Base-by-base conservation (phyloP, 2,329 filamentous ascomycete species). In the Monascus ruber region DNA sequence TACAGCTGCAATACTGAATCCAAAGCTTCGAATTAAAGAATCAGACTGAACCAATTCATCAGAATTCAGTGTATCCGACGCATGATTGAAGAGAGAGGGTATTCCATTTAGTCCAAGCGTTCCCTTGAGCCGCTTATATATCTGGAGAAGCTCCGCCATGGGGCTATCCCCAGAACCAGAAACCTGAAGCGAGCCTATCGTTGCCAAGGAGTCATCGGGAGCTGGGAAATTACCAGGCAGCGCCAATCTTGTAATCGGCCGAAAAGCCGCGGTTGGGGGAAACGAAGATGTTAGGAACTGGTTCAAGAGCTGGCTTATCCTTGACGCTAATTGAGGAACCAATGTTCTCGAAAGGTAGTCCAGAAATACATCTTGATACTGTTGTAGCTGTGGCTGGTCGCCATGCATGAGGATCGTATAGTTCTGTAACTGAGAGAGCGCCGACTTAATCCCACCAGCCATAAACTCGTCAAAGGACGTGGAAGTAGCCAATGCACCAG, bases 1-100 rank as follows among this genome's bases (percentile, higher is more conserved):
- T 4, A 85, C 79, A 0, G 87, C 80, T 6, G 87, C 81, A 42
- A 98, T 87, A 0, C 88, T 89, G 56, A 80, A 86, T 2, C 85
- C 89, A 9, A 95, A 77, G 43, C 52, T 66, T 42, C 58, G 59
- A 39, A 66, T 60, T 36, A 68, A 42, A 4, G 57, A 59, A 44
- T 64, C 62, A 1, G 67, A 67, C 42, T 70, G 58, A 1, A 69
- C 66, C 41, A 72, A 51, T 34, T 75, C 72, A 33, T 73, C 70
- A 6, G 53, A 55, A 11, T 51, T 52, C 5, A 62, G 52, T 4
- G 61, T 54, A 6, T 64, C 62, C 9, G 65, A 55, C 2, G 59
- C 59, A 37, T 69, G 66, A 8, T 54, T 53, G 47, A 71, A 74
- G 1, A 58, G 56, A 2, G 72, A 69, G 7, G 59, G 48, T 29